Percentiles rank a stretch among this genome's conserved stretches.
phyloP scores from a whole-genome alignment of 805 yeast species.

The Wickerhamomyces bisporus region DNA sequence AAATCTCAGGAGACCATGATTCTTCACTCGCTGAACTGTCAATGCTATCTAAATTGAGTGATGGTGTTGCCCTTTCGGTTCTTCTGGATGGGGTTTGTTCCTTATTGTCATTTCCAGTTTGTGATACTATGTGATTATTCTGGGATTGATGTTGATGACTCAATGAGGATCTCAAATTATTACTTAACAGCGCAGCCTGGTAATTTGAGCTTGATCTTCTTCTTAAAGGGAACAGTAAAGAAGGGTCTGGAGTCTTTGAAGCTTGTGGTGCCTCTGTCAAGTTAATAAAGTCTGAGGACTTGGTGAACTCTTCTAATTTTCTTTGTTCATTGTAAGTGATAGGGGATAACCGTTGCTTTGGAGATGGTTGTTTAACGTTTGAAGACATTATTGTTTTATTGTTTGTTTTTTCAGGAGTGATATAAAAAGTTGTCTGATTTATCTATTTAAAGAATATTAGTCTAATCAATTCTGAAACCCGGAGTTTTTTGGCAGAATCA shows the following conservation, averaged over 20 bases:
- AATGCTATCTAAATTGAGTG: too few relatives aligned
- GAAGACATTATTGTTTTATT: background rate
- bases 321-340: too few relatives aligned
- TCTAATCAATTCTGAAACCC: too few relatives aligned
- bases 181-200: constrained; percentile 3
- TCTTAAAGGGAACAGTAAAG: constrained; percentile 2
- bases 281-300: constrained; percentile 8
- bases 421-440: too few relatives aligned
- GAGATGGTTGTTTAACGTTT: background rate
- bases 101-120: constrained; percentile 2
- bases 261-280: constrained; percentile 12
- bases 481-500: too few relatives aligned
- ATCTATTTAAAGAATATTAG: too few relatives aligned
- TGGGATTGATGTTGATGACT: background rate
- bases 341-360: background rate
- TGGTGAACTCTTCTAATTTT: background rate
- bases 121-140: background rate
- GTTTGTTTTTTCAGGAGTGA: background rate
- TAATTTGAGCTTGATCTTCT: constrained; percentile 6
- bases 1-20: constrained; percentile 10
- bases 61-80: constrained; percentile 1
- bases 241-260: constrained; percentile 12
- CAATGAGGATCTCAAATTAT: background rate
- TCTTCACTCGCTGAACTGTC: constrained; percentile 3
- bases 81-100: background rate